These are phyloP conservation scores for Coniochaeta sp. DNA, from an alignment of 2,329 filamentous ascomycete species.

Conservation along the genomic window DNA sequence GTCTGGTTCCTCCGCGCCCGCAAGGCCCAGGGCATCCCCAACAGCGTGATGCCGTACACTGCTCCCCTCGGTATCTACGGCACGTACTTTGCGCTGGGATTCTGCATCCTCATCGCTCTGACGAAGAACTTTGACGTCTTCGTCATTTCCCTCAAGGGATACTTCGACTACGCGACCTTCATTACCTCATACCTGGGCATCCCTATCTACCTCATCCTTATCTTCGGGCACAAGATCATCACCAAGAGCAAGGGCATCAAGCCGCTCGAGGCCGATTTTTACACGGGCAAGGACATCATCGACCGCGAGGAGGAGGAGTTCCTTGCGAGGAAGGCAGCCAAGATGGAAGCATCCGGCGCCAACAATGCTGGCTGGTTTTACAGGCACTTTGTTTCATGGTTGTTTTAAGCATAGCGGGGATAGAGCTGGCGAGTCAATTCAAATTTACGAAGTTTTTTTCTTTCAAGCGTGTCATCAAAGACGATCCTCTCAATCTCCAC, in stretches of 20 bases:
- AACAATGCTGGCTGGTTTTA: constrained; percentile 19
- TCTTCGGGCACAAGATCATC: constrained; percentile 59
- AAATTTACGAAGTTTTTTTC: neutral
- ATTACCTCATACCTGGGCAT: constrained; percentile 73
- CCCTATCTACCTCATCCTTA: constrained; percentile 62
- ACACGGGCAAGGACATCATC: constrained; percentile 64
- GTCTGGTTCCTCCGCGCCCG: constrained; percentile 59
- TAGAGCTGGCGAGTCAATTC: neutral
- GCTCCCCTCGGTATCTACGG: constrained; percentile 67
- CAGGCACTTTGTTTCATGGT: constrained; percentile 13
- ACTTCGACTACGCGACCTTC: constrained; percentile 68
- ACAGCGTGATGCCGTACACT: constrained; percentile 51
- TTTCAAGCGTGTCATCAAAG: neutral
- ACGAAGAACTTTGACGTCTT: constrained; percentile 82
- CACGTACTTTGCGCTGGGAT: constrained; percentile 58
- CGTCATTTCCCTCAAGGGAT: constrained; percentile 27
- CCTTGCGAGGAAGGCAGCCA: constrained; percentile 42
- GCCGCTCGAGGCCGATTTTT: constrained; percentile 58
- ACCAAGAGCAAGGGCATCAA: constrained; percentile 47
- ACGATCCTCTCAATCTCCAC: neutral
- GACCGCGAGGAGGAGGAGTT: constrained; percentile 67
- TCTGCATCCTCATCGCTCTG: constrained; percentile 66
- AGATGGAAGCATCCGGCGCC: constrained; percentile 13
- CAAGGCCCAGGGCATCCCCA: constrained; percentile 48
- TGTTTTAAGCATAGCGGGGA: constrained; percentile 8